Evolutionary conservation across 345 rosid genomes (phyloP).

Genomic region (Arabidopsis suecica): DNA sequence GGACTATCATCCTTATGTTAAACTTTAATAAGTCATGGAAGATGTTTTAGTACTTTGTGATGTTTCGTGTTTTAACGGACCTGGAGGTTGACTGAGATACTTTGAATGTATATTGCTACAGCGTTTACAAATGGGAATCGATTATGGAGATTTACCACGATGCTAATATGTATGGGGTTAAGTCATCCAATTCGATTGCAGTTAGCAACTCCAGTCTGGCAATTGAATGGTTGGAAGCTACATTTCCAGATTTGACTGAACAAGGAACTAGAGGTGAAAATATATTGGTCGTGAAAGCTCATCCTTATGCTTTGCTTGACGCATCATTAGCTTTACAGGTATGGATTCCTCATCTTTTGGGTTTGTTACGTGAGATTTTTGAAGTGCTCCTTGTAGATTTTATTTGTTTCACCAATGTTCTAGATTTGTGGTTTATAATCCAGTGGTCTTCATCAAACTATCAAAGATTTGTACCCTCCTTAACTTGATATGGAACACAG

Average conservation of each 20-base stretch:
- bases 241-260: constrained; percentile 77
- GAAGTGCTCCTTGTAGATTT: background rate
- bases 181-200: constrained; percentile 67
- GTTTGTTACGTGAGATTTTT: constrained; percentile 16
- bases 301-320: constrained; percentile 74
- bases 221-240: constrained; percentile 93
- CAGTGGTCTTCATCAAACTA: constrained; percentile 23
- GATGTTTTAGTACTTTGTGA: constrained; percentile 29
- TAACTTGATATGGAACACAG: constrained; percentile 7
- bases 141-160: constrained; percentile 80
- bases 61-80: constrained; percentile 4
- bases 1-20: background rate
- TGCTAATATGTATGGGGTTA: constrained; percentile 77
- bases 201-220: constrained; percentile 76
- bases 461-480: constrained; percentile 2
- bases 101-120: constrained; percentile 48
- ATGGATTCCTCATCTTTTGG: constrained; percentile 19
- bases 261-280: constrained; percentile 57
- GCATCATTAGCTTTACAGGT: constrained; percentile 97
- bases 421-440: constrained; percentile 22
- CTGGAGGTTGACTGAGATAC: constrained; percentile 28
- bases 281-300: constrained; percentile 63
- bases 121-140: constrained; percentile 82
- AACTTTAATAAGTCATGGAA: constrained; percentile 10
- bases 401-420: constrained; percentile 9